Evolutionary conservation across 768 basidiomycete species (phyloP), one percentile per base, ranked within the genome.

Genomic region (Podaxis sp.): DNA sequence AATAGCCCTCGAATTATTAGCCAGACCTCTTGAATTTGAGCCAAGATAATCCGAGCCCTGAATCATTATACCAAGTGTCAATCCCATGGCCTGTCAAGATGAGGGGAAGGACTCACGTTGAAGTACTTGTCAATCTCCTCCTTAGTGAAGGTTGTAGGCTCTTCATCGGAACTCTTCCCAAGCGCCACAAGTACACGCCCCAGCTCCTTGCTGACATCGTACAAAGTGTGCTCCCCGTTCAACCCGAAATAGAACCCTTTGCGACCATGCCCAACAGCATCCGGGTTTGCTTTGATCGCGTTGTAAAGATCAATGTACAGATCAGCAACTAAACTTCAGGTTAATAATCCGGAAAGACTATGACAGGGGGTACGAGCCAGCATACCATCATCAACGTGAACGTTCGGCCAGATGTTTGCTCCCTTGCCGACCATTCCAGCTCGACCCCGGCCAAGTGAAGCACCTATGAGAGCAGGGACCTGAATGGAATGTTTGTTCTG

Each of bases 361-460:
- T 10, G 33, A 33, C 15, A 28, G 38, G 37, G 37, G 3, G 26
- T 30, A 17, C 17, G 4, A 15, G 66, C 26, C 46, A n/a, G 17
- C 74, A 56, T 56, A 82, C 84, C 73, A 38, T 88, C 86, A 49
- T 80, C 72, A 57, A 87, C 79, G 63, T 87, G 78, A 20, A 88
- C 82, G 64, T 84, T 75, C 1, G 78, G 76, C 84, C 84, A 86
- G 26, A 80, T 65, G 51, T 85, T 82, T 68, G 80, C 77, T 15
- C 86, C 86, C 56, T 76, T 68, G 1, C 86, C 86, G 8, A 87
- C 71, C 65, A 84, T 71, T 3, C 82, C 85, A 0, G 77, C 84
- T 40, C 78, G 78, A 13, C 78, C 77, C 36, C 84, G 73, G 24
- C 71, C 72, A 37, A 84, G 59, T 26, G 77, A 70, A 2, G 76